These are phyloP conservation scores for Phytophthora citricola DNA, from an alignment of 352 stramenopile genomes.

Conservation along the genomic window DNA sequence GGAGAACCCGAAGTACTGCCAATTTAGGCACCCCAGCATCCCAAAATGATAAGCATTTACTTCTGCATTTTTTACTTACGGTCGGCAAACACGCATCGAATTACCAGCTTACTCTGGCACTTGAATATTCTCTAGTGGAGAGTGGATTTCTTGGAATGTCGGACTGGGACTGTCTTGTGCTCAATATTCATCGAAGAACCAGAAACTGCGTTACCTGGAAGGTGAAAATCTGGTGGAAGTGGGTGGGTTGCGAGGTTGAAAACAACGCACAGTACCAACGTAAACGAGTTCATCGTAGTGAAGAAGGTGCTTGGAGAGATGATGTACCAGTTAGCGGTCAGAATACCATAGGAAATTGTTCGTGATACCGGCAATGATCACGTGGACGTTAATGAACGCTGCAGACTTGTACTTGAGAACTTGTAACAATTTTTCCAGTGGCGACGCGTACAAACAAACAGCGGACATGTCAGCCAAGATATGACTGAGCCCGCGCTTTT, in stretches of 20 bases:
- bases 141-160: no score
- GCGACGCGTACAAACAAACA: not conserved
- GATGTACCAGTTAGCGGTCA: not conserved
- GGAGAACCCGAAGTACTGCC: no score
- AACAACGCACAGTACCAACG: not conserved
- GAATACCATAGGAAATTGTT: not conserved
- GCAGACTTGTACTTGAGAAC: constrained; percentile 7
- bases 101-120: no score
- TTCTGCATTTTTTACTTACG: no score
- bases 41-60: no score
- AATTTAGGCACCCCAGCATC: no score
- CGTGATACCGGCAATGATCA: not conserved
- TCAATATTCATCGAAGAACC: no score
- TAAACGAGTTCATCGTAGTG: not conserved
- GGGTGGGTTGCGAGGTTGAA: not conserved
- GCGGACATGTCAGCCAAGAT: not conserved
- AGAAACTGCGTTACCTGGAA: no score
- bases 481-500: not conserved
- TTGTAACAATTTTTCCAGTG: not conserved
- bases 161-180: no score
- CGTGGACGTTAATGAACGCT: constrained; percentile 1
- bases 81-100: no score
- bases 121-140: no score
- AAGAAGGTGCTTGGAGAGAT: not conserved
- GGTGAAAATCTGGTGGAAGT: no score